Percentiles rank a stretch among this genome's conserved stretches.
These are phyloP conservation scores for Logfia minima DNA, from an alignment of 129 eudicot genomes.

Conservation along the genomic window DNA sequence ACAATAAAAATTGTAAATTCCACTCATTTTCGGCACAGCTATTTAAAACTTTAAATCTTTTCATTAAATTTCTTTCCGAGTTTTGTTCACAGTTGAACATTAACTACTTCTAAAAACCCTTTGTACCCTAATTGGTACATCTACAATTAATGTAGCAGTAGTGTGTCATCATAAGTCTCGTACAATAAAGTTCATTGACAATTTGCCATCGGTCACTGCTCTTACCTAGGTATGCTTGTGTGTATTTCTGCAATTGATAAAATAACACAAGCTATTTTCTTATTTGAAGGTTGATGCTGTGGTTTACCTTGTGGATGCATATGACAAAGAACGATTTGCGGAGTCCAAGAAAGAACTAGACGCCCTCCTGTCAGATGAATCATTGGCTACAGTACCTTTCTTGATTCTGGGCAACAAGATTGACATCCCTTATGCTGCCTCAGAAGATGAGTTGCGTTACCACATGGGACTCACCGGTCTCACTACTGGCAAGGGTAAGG, in stretches of 20 bases:
- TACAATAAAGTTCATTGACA: neutral
- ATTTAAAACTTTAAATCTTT: neutral
- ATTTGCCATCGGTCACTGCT: neutral
- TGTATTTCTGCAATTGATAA: neutral
- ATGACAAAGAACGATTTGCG: conserved; percentile 85
- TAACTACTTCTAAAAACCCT: neutral
- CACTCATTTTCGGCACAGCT: neutral
- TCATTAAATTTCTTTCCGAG: neutral
- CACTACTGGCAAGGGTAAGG: conserved; percentile 92
- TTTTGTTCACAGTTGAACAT: neutral
- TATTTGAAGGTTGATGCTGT: conserved; percentile 85
- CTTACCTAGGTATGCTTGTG: neutral
- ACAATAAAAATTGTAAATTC: neutral
- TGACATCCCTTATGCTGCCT: conserved; percentile 85
- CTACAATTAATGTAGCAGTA: neutral
- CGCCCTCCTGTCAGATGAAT: conserved; percentile 83
- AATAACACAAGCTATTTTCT: neutral
- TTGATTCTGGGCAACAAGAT: conserved; percentile 86
- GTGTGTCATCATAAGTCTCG: neutral
- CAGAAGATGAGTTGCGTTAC: conserved; percentile 80
- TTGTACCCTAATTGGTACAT: neutral
- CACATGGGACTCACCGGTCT: conserved; percentile 65
- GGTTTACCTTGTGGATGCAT: conserved; percentile 90
- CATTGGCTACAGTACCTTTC: conserved; percentile 84
- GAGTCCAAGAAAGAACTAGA: conserved; percentile 92